Base-by-base conservation (phyloP, 2,329 filamentous ascomycete species). In the Monosporascus sp. region DNA sequence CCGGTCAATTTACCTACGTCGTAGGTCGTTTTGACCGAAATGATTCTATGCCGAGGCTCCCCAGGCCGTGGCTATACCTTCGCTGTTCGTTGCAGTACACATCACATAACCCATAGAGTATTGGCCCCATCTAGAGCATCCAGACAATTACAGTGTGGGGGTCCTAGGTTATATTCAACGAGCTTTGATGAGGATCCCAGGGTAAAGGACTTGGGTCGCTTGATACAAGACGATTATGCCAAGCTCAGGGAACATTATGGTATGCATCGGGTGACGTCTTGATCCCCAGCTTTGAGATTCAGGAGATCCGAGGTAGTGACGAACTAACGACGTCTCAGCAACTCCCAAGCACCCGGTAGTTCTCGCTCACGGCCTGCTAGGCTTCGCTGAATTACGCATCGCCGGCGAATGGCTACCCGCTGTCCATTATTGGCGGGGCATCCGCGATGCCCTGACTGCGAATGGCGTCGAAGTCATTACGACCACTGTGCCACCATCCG, bases 371-470 rank as follows among this genome's bases (percentile, higher is more conserved):
- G 84, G 84, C 52, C 74, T 87, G 48, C 72, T 87, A 50, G 84
- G 84, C 61, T 87, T 86, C 65, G 75, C 80, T 38, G 78, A 85
- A 63, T 72, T 87, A 22, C 72, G 70, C 37, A 64, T 84, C 17
- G 74, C 72, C 14, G 72, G 77, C 1, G 66, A 63, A 18, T 72
- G 74, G 59, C 70, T 86, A 3, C 82, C 82, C 1, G 67, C 77
- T 2, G 74, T 86, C 37, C 76, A 81, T 46, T 86, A 87, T 72
- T 87, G 84, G 84, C 77, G 78, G 57, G 83, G 84, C 49, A 87
- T 87, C 58, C 74, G 74, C 22, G 77, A 83, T 18, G 83, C 81
- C 14, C 73, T 87, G 45, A 67, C 61, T 7, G 74, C 77, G 7
- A 78, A 81, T 53, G 77, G 76, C 45, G 72, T 78, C 11, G 72